Percentiles rank a stretch among this genome's conserved stretches.
phyloP scores from a whole-genome alignment of 306 rosid genomes.

The Ochetophila trinervis region DNA sequence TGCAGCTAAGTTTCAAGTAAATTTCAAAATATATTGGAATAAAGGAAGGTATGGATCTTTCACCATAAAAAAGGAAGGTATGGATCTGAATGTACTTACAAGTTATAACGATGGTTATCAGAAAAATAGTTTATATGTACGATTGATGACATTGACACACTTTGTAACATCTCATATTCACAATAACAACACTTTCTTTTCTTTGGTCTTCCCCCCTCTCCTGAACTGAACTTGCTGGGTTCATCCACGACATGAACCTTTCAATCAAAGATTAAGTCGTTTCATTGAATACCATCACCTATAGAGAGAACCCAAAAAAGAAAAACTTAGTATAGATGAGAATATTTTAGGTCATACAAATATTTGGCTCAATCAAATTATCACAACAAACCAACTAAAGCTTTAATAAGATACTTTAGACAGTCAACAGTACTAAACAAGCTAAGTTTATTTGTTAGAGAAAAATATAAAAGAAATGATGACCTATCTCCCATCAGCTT shows the following conservation, averaged over 20 bases:
- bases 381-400: no score
- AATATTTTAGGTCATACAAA: background rate
- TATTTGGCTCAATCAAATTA: no score
- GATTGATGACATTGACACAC: slow-evolving; percentile 32
- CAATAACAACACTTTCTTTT: slow-evolving; percentile 28
- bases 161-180: slow-evolving; percentile 45
- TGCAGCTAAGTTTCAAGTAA: slow-evolving; percentile 26
- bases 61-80: slow-evolving; percentile 5
- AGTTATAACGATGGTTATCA: slow-evolving; percentile 34
- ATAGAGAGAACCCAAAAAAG: slow-evolving; percentile 18
- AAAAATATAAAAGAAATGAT: no score
- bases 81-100: slow-evolving; percentile 29
- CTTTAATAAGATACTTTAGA: no score
- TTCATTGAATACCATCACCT: slow-evolving; percentile 93
- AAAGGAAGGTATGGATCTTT: background rate
- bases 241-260: slow-evolving; percentile 48
- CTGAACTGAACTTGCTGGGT: slow-evolving; percentile 30
- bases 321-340: background rate
- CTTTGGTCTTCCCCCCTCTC: slow-evolving; percentile 33
- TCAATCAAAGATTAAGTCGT: slow-evolving; percentile 46
- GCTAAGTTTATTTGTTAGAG: no score
- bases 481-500: no score
- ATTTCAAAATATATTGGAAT: slow-evolving; percentile 8
- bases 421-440: no score
- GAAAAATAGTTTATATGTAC: slow-evolving; percentile 35